Evolutionary conservation across 2,329 filamentous ascomycete genomes (phyloP), one percentile per base, ranked within the genome.

Genomic region (Penicillium sp.): DNA sequence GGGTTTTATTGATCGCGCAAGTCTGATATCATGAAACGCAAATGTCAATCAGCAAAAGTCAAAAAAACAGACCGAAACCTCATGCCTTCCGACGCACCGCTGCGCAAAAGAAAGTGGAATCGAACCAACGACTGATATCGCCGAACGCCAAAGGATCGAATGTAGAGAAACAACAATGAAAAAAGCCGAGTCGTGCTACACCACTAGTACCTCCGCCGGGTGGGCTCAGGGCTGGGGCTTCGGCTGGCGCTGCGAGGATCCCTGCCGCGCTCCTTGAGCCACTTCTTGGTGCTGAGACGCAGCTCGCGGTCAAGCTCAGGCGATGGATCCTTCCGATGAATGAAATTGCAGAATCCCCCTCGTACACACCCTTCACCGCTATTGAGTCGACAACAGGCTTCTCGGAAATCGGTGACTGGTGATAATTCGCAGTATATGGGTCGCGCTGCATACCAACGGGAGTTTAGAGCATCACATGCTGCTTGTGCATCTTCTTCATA

Each of bases 291-390:
- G 62, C 82, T 82, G 60, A 97, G 78, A 56, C 86, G 83, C 61
- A 98, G 71, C 60, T 98, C 93, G 56, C 85, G 76, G 55, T 98
- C 93, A 61, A 98, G 75, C 73, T 97, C 91, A 10, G 88, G 77
- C 60, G 80, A 82, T 4, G 93, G 93, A 68, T 97, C 93, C 77
- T 98, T 98, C 65, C 93, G 82, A 70, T 98, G 93, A 58, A 98
- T 98, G 71, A 98, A 98, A 72, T 98, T 98, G 79, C 93, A 98
- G 76, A 97, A 97, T 29, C 93, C 93, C 55, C 90, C 93, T 57
- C 93, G 80, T 38, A 95, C 89, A 72, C 93, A 98, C 39, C 93
- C 93, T 71, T 97, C 93, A 55, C 93, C 93, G 34, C 81, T 87
- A 66, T 98, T 98, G 24, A 97, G 77, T 48, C 93, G 81, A 73